Evolutionary conservation across 2,329 filamentous ascomycete genomes (phyloP).

Genomic region (Botrytis squamosa): DNA sequence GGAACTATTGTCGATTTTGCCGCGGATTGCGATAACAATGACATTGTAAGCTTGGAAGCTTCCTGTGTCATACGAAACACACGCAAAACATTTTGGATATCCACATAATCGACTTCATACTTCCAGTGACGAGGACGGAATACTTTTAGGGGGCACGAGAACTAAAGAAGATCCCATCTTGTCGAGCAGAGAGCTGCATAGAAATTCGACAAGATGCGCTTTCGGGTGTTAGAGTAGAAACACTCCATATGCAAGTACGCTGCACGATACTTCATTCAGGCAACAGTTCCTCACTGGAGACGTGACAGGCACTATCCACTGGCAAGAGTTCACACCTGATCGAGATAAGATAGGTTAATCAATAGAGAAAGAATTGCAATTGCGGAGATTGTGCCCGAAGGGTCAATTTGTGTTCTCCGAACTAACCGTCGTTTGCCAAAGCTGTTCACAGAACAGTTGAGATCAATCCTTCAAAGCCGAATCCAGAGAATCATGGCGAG

Average conservation of each 20-base stretch:
- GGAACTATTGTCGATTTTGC: neutral
- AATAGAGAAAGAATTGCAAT: neutral
- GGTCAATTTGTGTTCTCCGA: neutral
- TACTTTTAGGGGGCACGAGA: neutral
- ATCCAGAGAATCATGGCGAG: neutral
- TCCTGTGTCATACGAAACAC: neutral
- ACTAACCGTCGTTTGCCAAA: neutral
- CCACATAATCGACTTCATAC: neutral
- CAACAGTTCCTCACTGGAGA: neutral
- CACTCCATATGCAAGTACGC: neutral
- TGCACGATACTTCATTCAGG: neutral
- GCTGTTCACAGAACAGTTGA: neutral
- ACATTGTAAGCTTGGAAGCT: neutral
- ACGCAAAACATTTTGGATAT: neutral
- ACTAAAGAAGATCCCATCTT: neutral
- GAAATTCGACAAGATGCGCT: neutral
- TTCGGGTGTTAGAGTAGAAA: neutral
- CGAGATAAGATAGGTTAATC: neutral
- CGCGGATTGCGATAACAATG: neutral
- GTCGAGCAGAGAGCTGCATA: neutral
- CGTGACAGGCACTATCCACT: neutral
- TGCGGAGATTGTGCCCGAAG: fast-evolving
- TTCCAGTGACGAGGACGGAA: neutral
- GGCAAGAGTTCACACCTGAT: neutral
- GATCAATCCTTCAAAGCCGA: neutral